phyloP scores from a whole-genome alignment of 1,284 basidiomycete species.

The Xerocomus amazonicus region DNA sequence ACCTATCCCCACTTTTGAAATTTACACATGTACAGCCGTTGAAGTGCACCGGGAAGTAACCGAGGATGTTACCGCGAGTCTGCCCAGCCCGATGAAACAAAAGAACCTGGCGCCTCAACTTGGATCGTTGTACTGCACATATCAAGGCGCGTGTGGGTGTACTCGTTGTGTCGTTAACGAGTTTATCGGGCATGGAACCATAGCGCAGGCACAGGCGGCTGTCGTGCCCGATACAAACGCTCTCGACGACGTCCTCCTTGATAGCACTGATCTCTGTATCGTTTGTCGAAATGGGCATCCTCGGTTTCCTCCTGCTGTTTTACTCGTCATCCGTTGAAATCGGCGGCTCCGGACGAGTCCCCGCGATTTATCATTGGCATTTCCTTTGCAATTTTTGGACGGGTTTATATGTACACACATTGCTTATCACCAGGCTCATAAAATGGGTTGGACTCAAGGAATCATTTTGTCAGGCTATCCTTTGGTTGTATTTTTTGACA shows the following conservation, averaged over 20 bases:
- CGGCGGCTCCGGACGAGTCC: background rate
- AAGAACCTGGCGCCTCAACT: constrained; percentile 90
- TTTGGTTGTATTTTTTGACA: too few species aligned
- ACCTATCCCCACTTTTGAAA: constrained; percentile 11
- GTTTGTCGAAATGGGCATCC: too few species aligned
- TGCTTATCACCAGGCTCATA: too few species aligned
- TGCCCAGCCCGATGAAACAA: constrained; percentile 95
- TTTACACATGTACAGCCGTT: constrained; percentile 61
- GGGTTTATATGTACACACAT: too few species aligned
- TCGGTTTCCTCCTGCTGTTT: background rate
- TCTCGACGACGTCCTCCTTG: too few species aligned
- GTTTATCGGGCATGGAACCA: constrained; percentile 87
- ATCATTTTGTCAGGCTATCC: too few species aligned
- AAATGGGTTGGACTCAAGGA: too few species aligned
- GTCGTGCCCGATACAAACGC: constrained; percentile 45
- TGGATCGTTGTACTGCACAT: constrained; percentile 97
- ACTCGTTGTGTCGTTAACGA: constrained; percentile 2
- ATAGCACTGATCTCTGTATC: too few species aligned
- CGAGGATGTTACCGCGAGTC: constrained; percentile 95
- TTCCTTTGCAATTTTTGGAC: background rate
- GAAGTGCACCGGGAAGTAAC: constrained; percentile 99
- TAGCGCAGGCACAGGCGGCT: constrained; percentile 88
- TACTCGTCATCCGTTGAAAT: background rate
- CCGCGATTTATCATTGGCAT: background rate
- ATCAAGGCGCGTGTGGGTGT: constrained; percentile 73